Percentiles rank a stretch among this genome's conserved stretches.
These are phyloP conservation scores for Xylariaceae sp. DNA, from an alignment of 2,329 filamentous ascomycete species.

Conservation along the genomic window DNA sequence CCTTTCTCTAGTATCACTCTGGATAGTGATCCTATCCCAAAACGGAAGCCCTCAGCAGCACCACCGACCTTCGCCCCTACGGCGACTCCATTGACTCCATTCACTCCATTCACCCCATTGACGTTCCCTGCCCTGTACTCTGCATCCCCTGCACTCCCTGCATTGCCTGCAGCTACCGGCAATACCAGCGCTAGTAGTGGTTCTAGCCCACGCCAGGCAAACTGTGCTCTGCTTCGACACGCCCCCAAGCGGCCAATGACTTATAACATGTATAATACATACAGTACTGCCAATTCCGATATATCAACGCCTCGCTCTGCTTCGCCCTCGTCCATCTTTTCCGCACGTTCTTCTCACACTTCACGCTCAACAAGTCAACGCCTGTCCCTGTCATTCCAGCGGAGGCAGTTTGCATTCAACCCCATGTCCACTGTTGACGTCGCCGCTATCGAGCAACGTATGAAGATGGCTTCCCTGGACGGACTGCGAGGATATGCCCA, in stretches of 20 bases:
- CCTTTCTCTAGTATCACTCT: slow-evolving; percentile 29
- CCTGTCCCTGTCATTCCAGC: slow-evolving; percentile 43
- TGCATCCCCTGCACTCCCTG: background rate
- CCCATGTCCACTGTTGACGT: slow-evolving; percentile 54
- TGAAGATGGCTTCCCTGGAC: slow-evolving; percentile 57
- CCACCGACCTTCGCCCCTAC: slow-evolving; percentile 7
- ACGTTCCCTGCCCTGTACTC: background rate
- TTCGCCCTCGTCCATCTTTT: slow-evolving; percentile 45
- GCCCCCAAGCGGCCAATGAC: slow-evolving; percentile 35
- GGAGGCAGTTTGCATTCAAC: slow-evolving; percentile 48
- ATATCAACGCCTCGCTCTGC: slow-evolving; percentile 50
- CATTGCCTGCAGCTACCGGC: slow-evolving; percentile 15
- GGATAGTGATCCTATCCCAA: slow-evolving; percentile 24
- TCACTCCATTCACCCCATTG: background rate
- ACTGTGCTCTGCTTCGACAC: slow-evolving; percentile 20
- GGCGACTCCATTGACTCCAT: background rate
- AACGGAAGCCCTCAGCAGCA: slow-evolving; percentile 21
- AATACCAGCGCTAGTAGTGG: slow-evolving; percentile 18
- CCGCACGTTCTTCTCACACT: slow-evolving; percentile 44
- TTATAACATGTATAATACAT: slow-evolving; percentile 41
- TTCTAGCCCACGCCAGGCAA: slow-evolving; percentile 17
- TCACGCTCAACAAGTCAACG: slow-evolving; percentile 45
- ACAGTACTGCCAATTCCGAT: slow-evolving; percentile 45
- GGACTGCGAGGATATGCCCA: slow-evolving; percentile 56
- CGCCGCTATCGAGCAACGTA: slow-evolving; percentile 50